Conservation (phyloP, 805 yeast genomes). For the Starmerella vaccinii region DNA sequence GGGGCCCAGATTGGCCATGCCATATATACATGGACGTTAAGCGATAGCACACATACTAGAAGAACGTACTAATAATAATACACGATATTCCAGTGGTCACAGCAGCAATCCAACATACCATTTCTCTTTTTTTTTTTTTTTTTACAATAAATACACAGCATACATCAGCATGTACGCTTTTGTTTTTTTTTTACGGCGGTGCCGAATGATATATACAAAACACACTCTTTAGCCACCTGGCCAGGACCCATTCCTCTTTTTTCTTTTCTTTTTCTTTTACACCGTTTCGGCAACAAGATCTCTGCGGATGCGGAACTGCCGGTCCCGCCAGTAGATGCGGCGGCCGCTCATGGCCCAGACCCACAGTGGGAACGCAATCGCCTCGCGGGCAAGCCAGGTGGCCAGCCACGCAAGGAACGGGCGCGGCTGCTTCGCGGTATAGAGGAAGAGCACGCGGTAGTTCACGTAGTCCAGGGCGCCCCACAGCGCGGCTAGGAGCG, state of each 20-base stretch:
- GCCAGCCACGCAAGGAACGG: conserved; percentile 31
- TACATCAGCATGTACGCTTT: too few species aligned
- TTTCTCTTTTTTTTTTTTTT: too few species aligned
- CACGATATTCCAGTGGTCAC: too few species aligned
- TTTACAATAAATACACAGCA: too few species aligned
- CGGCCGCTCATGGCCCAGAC: conserved; percentile 66
- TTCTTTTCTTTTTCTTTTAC: background rate
- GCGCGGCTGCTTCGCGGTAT: conserved; percentile 11
- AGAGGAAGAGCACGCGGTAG: conserved; percentile 28
- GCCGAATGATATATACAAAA: too few species aligned
- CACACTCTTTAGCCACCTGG: too few species aligned
- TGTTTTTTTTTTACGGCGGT: too few species aligned
- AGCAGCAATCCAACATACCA: too few species aligned
- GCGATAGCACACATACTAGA: background rate
- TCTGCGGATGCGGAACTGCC: conserved; percentile 58
- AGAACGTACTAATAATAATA: too few species aligned
- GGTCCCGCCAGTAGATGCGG: conserved; percentile 55
- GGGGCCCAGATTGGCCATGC: background rate
- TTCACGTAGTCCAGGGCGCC: conserved; percentile 52
- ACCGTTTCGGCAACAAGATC: conserved; percentile 68
- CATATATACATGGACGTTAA: background rate
- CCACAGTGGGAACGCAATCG: conserved; percentile 78
- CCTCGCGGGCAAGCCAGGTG: conserved; percentile 61
- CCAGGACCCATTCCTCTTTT: too few species aligned
- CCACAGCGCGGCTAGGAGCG: conserved; percentile 43